Base-by-base conservation (phyloP, 768 basidiomycete genomes). In the Rhizopogon vesiculosus region DNA sequence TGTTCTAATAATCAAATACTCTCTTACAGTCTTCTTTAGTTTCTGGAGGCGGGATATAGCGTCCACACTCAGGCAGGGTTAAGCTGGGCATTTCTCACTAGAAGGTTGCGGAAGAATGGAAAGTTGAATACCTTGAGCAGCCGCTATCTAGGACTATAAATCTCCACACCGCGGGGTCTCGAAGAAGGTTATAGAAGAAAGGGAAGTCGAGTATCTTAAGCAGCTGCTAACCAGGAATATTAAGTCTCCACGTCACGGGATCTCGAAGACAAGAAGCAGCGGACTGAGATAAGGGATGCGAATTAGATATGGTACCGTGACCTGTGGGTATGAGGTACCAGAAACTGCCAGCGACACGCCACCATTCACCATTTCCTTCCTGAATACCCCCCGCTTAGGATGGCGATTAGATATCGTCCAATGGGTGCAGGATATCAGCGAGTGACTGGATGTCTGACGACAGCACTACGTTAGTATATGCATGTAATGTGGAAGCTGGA, bases 21-120 rank as follows among this genome's bases (percentile, higher is more conserved):
- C 43, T 63, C 74, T 52, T 48, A 74, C 74, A 52, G 43, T 66
- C 54, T 35, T 70, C 68, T 53, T 59, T 59, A 0, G 74, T 74
- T 15, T 45, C 50, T 5, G 70, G 62, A 5, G 72, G 62, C 6
- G 62, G 64, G 9, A 61, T 56, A 45, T 75, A 71, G 33, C 61
- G 73, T 13, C 72, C 67, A 8, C 61, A 61, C 22, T 65, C 51
- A 2, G 74, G 74, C 7, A 62, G 54, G 6, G 64, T 64, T n/a
- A 70, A 65, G 25, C 39, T 45, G 31, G 52, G 52, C 45, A 53
- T 53, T 12, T 53, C 52, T 46, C 19, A 22, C 42, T 31, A 2
- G 45, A 18, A n/a, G 28, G 6, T 25, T 22, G 10, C 2, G 2
- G 28, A 5, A 18, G 18, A 18, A 16, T n/a, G 31, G 31, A 33